These are phyloP conservation scores for Saccharomycopsis crataegensis DNA, from an alignment of 1,139 yeast genomes.

Conservation along the genomic window DNA sequence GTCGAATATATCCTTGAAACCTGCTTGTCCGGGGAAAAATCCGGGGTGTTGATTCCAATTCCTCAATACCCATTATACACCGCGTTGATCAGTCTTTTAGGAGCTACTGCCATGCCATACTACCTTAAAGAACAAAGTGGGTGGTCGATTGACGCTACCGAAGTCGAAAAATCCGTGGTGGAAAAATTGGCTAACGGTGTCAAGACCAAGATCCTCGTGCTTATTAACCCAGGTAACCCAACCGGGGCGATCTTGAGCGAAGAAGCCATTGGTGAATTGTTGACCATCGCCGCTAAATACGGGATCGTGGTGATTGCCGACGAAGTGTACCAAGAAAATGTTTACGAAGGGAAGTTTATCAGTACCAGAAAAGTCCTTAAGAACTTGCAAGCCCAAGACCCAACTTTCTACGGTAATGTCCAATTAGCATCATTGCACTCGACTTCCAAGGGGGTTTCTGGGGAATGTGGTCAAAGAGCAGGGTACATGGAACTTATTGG, in stretches of 20 bases:
- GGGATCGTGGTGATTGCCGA: slow-evolving; percentile 92
- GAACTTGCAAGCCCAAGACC: slow-evolving; percentile 46
- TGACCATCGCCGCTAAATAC: slow-evolving; percentile 73
- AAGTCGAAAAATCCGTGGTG: slow-evolving; percentile 50
- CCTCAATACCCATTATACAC: slow-evolving; percentile 97
- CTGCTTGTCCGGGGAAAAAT: slow-evolving; percentile 53
- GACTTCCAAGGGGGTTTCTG: slow-evolving; percentile 92
- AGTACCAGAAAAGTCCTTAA: slow-evolving; percentile 65
- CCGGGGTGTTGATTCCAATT: slow-evolving; percentile 90
- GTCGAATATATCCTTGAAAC: slow-evolving; percentile 70
- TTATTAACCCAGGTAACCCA: slow-evolving; percentile 97
- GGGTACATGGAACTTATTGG: slow-evolving; percentile 95
- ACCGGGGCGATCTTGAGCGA: slow-evolving; percentile 76
- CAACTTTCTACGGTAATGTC: slow-evolving; percentile 54
- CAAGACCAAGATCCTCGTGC: slow-evolving; percentile 72
- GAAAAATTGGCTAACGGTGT: slow-evolving; percentile 49
- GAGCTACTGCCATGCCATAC: slow-evolving; percentile 82
- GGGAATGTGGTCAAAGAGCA: slow-evolving; percentile 99
- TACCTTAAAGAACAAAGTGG: slow-evolving; percentile 68
- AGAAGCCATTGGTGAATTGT: slow-evolving; percentile 60
- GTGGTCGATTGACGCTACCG: slow-evolving; percentile 77
- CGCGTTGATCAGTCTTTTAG: slow-evolving; percentile 78
- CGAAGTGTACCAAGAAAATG: slow-evolving; percentile 93
- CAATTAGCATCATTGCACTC: slow-evolving; percentile 93
- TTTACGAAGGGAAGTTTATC: slow-evolving; percentile 58